A percentile compares a stretch with the other conserved stretches of the same genome.
Conservation (phyloP, 208 protist species). For the Acanthamoeba healyi region DNA sequence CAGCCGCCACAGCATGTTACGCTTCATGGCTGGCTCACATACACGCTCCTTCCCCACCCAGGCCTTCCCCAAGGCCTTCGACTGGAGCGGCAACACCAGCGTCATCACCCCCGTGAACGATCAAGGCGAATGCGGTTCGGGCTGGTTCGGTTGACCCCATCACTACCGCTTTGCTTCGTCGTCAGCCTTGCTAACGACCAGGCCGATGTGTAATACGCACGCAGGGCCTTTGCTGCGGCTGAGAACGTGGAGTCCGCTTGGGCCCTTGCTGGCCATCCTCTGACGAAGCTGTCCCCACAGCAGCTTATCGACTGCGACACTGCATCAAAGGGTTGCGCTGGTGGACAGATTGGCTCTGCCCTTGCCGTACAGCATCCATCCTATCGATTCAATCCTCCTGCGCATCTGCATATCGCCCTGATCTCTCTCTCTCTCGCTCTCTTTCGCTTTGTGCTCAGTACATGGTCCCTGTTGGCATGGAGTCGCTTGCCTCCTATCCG, state of each 20-base stretch:
- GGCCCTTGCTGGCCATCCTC: constrained; percentile 86
- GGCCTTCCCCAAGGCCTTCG: neutral
- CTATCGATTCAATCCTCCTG: no score
- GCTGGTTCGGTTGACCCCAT: constrained; percentile 93
- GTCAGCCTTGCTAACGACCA: no score
- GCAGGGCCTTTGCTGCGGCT: constrained; percentile 93
- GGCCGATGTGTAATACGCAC: neutral
- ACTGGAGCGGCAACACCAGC: neutral
- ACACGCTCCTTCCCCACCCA: neutral
- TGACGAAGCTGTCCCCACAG: constrained; percentile 95
- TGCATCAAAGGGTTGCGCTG: no score
- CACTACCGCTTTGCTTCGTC: no score
- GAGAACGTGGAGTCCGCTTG: constrained; percentile 94
- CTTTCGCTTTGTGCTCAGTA: no score
- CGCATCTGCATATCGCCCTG: no score
- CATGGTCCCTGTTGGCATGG: no score
- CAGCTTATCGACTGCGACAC: constrained; percentile 94
- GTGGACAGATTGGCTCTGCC: no score
- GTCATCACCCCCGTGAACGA: constrained; percentile 68
- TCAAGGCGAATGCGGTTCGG: constrained; percentile 93
- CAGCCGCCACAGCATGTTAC: neutral
- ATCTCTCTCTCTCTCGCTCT: no score
- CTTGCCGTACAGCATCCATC: no score
- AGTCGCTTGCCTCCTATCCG: no score
- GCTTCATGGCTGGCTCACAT: no score